phyloP scores from a whole-genome alignment of 83 land plant species.

The Larix sibirica region DNA sequence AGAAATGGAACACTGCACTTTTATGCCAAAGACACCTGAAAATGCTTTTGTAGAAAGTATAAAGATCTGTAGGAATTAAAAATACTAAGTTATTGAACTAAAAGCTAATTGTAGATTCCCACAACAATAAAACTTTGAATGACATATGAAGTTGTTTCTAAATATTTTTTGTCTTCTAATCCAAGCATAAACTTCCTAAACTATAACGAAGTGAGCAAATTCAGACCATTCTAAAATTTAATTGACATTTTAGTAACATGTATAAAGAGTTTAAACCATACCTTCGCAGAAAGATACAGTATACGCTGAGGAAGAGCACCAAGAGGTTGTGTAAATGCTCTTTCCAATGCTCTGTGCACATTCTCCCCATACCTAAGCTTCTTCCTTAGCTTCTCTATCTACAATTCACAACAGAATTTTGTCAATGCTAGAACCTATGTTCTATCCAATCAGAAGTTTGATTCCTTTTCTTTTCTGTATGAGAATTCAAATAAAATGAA shows the following conservation, averaged over 20 bases:
- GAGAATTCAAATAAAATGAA: not conserved
- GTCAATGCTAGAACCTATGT: not conserved
- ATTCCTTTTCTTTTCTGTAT: not conserved
- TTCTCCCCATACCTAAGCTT: constrained; percentile 74
- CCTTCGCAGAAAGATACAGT: constrained; percentile 69
- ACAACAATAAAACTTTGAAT: not conserved
- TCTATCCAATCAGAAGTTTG: not conserved
- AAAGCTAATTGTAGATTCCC: not conserved
- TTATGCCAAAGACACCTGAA: not conserved
- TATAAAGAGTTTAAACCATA: constrained; percentile 10
- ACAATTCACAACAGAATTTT: constrained; percentile 4
- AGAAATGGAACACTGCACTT: not conserved
- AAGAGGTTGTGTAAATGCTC: constrained; percentile 67
- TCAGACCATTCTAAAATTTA: not conserved
- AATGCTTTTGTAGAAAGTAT: not conserved
- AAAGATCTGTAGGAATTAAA: not conserved
- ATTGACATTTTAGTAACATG: not conserved
- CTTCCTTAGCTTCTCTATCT: constrained; percentile 74
- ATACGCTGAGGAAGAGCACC: constrained; percentile 76
- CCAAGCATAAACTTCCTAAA: not conserved
- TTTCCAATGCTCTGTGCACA: constrained; percentile 67
- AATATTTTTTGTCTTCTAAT: not conserved
- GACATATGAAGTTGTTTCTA: not conserved
- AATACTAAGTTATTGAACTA: not conserved
- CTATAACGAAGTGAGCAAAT: not conserved